These are phyloP conservation scores for Penicilliopsis zonata DNA, from an alignment of 495 filamentous ascomycete species.

Conservation along the genomic window DNA sequence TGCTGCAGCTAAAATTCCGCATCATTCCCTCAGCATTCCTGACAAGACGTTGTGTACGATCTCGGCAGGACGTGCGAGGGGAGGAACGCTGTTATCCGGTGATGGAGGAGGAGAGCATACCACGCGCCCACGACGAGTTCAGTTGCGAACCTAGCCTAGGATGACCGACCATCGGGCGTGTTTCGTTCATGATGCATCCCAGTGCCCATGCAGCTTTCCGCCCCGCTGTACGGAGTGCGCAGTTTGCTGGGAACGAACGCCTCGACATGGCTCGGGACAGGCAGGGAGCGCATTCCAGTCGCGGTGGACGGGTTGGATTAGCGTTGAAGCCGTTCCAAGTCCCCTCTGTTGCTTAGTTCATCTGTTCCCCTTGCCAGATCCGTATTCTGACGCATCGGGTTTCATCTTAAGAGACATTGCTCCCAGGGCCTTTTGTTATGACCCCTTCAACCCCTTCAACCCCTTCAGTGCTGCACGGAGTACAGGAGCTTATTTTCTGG, in stretches of 20 bases:
- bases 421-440: too few relatives aligned
- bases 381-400: too few relatives aligned
- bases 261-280: not conserved
- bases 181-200: not conserved
- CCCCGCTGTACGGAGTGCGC: not conserved
- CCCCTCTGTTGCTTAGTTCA: not conserved
- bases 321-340: not conserved
- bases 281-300: not conserved
- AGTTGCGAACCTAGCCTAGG: not conserved
- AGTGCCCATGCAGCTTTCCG: conserved; percentile 1
- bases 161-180: not conserved
- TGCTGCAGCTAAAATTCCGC: conserved; percentile 1
- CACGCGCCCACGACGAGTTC: not conserved
- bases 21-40: conserved; percentile 6
- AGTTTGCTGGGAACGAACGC: not conserved
- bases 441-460: too few relatives aligned
- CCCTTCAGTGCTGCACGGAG: too few relatives aligned
- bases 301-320: not conserved
- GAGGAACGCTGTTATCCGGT: conserved; percentile 7
- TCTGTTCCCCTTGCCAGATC: not conserved
- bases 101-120: conserved; percentile 2
- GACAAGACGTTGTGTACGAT: conserved; percentile 7
- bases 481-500: not conserved
- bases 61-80: conserved; percentile 1
- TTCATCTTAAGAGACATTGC: too few relatives aligned